Conservation (phyloP, 2,329 filamentous ascomycete species). For the Trichophyton rubrum region DNA sequence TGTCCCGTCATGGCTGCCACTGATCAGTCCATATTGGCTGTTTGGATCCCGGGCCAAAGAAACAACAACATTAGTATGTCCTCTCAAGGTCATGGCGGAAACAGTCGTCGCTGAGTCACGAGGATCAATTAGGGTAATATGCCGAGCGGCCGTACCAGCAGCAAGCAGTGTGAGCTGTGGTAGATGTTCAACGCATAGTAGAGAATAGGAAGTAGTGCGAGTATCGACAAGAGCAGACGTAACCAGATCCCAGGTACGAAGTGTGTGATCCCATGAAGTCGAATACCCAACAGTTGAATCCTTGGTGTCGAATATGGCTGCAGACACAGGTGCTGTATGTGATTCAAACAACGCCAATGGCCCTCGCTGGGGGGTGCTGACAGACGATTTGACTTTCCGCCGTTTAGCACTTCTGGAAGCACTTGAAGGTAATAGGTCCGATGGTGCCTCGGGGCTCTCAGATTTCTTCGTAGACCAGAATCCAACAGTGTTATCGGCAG, state of each 20-base stretch:
- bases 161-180: constrained; percentile 51
- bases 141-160: constrained; percentile 69
- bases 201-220: constrained; percentile 67
- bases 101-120: constrained; percentile 63
- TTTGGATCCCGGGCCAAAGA: constrained; percentile 48
- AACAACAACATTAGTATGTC: constrained; percentile 65
- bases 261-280: constrained; percentile 76
- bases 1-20: constrained; percentile 82
- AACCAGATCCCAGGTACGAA: constrained; percentile 82
- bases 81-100: constrained; percentile 78
- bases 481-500: constrained; percentile 70
- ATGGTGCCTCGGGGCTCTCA: constrained; percentile 60
- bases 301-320: constrained; percentile 69
- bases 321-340: constrained; percentile 63
- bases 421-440: constrained; percentile 54
- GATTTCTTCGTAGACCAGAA: constrained; percentile 76
- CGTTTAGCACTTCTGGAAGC: constrained; percentile 57
- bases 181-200: constrained; percentile 67
- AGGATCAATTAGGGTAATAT: constrained; percentile 89
- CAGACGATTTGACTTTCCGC: constrained; percentile 55
- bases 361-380: constrained; percentile 55
- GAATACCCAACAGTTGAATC: constrained; percentile 87
- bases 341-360: constrained; percentile 60
- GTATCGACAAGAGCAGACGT: constrained; percentile 69
- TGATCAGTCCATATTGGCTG: constrained; percentile 72